Conservation (phyloP, 164 flowering plant species). For the Vitis rupestris region DNA sequence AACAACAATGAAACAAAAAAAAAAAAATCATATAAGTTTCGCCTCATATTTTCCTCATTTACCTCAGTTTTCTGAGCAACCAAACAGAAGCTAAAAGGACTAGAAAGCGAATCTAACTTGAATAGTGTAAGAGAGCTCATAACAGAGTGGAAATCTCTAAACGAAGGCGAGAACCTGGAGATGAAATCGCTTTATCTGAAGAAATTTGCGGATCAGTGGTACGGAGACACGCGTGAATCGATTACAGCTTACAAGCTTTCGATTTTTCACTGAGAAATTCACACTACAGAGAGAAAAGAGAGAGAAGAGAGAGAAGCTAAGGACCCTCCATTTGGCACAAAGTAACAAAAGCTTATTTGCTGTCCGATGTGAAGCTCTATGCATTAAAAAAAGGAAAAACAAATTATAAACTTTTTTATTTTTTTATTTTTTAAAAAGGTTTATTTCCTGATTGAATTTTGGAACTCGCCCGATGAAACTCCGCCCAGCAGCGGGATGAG, state of each 20-base stretch:
- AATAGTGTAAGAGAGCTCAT: background rate
- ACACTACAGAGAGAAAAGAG: slow-evolving; percentile 2
- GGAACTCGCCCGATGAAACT: too few relatives aligned
- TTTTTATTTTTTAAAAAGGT: too few relatives aligned
- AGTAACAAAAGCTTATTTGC: slow-evolving; percentile 30
- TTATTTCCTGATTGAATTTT: too few relatives aligned
- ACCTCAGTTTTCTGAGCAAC: too few relatives aligned
- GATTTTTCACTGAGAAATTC: background rate
- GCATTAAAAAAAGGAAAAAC: slow-evolving; percentile 10
- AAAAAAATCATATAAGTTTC: too few relatives aligned
- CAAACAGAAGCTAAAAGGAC: too few relatives aligned
- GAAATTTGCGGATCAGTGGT: background rate
- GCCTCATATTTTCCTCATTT: too few relatives aligned
- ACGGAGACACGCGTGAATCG: too few relatives aligned
- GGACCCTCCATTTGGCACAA: slow-evolving; percentile 42
- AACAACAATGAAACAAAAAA: too few relatives aligned
- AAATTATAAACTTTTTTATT: background rate
- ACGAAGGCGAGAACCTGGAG: background rate
- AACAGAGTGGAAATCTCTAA: background rate
- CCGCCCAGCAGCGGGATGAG: too few relatives aligned
- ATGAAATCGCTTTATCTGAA: slow-evolving; percentile 3
- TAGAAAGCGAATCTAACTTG: too few relatives aligned
- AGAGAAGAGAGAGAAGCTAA: slow-evolving; percentile 22
- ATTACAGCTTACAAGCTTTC: background rate
- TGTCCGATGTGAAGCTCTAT: slow-evolving; percentile 30